Conservation (phyloP, 768 basidiomycete species). For the Termitomyces sp. region DNA sequence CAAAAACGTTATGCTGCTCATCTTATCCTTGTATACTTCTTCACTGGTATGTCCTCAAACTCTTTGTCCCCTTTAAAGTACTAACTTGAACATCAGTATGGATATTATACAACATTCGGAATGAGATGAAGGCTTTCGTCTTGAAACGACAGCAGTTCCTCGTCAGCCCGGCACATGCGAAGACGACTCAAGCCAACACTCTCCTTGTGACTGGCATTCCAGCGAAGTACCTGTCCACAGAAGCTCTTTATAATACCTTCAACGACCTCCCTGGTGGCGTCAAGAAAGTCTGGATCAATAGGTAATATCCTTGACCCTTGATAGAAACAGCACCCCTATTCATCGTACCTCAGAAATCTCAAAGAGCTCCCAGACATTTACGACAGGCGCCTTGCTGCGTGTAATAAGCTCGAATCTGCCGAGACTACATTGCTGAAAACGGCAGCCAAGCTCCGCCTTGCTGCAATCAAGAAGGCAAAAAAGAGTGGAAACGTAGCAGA, state of each 20-base stretch:
- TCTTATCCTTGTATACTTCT: slow-evolving; percentile 68
- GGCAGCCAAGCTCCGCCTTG: slow-evolving; percentile 66
- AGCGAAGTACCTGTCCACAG: slow-evolving; percentile 66
- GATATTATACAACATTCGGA: slow-evolving; percentile 78
- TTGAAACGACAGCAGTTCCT: slow-evolving; percentile 79
- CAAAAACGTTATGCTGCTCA: slow-evolving; percentile 73
- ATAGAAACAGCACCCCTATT: not conserved
- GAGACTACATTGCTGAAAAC: slow-evolving; percentile 76
- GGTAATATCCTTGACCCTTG: slow-evolving; percentile 36
- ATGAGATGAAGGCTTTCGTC: slow-evolving; percentile 81
- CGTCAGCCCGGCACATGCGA: slow-evolving; percentile 67
- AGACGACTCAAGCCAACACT: slow-evolving; percentile 83
- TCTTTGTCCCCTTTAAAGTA: not conserved
- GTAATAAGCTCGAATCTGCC: slow-evolving; percentile 79
- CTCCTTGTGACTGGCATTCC: slow-evolving; percentile 91
- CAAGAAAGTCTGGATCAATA: slow-evolving; percentile 88
- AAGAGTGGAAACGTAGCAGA: slow-evolving; percentile 26
- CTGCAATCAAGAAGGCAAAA: slow-evolving; percentile 45
- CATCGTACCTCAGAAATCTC: slow-evolving; percentile 52
- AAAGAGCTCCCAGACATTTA: slow-evolving; percentile 84
- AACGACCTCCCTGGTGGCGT: slow-evolving; percentile 88
- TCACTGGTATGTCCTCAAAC: slow-evolving; percentile 57
- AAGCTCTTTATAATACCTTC: slow-evolving; percentile 65
- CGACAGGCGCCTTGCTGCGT: slow-evolving; percentile 70
- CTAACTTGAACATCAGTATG: slow-evolving; percentile 47